Evolutionary conservation across 2,329 filamentous ascomycete genomes (phyloP).

Genomic region (Trematosphaeria pertusa): DNA sequence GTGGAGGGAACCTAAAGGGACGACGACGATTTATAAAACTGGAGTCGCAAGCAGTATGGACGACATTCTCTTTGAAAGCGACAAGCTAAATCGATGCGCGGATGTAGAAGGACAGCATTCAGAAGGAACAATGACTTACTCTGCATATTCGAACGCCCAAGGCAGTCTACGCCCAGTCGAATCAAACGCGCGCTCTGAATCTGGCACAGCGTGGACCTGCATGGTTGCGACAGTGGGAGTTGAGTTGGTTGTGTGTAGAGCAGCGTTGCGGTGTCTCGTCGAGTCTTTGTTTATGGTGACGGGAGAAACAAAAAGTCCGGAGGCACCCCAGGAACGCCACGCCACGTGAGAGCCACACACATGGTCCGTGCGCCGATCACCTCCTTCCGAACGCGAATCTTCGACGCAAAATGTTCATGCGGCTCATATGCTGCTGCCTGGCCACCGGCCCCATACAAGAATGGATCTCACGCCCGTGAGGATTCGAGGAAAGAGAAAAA

Average conservation of each 20-base stretch:
- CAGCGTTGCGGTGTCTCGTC: constrained; percentile 5
- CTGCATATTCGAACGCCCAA: constrained; percentile 69
- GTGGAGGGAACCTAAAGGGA: too few relatives aligned
- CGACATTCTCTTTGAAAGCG: too few relatives aligned
- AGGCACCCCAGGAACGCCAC: constrained; percentile 14
- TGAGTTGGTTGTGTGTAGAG: constrained; percentile 10
- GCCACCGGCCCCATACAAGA: constrained; percentile 19
- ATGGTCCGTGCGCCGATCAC: constrained; percentile 21
- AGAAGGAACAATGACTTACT: constrained; percentile 54
- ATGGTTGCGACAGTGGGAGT: constrained; percentile 45
- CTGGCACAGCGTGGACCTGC: constrained; percentile 71
- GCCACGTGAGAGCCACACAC: constrained; percentile 31
- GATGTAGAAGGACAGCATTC: constrained; percentile 1
- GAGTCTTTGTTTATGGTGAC: constrained; percentile 37
- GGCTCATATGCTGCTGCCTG: constrained; percentile 42
- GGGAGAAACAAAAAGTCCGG: constrained; percentile 24
- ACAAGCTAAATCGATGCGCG: neutral
- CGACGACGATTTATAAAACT: too few relatives aligned
- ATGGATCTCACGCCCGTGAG: constrained; percentile 45
- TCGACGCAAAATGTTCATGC: too few relatives aligned
- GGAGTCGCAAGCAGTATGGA: too few relatives aligned
- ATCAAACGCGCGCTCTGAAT: constrained; percentile 67
- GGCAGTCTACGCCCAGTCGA: constrained; percentile 65
- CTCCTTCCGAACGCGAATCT: constrained; percentile 23
- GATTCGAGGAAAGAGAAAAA: constrained; percentile 42